A percentile compares a stretch with the other conserved stretches of the same genome.
These are phyloP conservation scores for Toxicodendron radicans DNA, from an alignment of 345 rosid genomes.

Conservation along the genomic window DNA sequence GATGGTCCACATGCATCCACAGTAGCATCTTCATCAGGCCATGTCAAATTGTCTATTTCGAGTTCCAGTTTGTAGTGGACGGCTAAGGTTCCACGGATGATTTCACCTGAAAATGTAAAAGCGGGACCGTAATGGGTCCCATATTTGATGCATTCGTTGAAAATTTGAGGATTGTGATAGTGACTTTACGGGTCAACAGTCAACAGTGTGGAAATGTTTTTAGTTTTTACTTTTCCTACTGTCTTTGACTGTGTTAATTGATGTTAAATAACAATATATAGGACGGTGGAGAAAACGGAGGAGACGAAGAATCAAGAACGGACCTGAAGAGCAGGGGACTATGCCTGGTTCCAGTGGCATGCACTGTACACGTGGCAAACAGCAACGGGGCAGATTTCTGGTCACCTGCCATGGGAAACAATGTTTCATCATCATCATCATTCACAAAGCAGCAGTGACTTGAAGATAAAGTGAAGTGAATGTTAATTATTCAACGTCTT, in stretches of 20 bases:
- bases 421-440: conserved; percentile 21
- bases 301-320: conserved; percentile 23
- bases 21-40: background rate
- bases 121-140: background rate
- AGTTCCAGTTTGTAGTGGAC: background rate
- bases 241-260: background rate
- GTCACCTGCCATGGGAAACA: conserved; percentile 61
- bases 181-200: background rate
- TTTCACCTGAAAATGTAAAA: background rate
- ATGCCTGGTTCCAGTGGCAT: conserved; percentile 73
- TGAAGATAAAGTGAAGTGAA: background rate
- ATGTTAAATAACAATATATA: background rate
- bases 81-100: background rate
- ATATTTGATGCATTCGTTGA: background rate
- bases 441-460: conserved; percentile 2
- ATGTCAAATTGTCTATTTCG: background rate
- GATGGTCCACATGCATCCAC: conserved; percentile 10
- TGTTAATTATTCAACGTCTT: background rate
- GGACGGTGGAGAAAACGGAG: conserved; percentile 46
- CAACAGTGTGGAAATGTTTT: too few relatives aligned
- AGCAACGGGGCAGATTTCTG: conserved; percentile 88
- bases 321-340: conserved; percentile 80
- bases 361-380: conserved; percentile 57
- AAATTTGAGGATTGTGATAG: background rate
- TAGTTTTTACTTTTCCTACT: background rate